phyloP scores from a whole-genome alignment of 805 yeast genomes.

The Sporopachydermia lactativora region DNA sequence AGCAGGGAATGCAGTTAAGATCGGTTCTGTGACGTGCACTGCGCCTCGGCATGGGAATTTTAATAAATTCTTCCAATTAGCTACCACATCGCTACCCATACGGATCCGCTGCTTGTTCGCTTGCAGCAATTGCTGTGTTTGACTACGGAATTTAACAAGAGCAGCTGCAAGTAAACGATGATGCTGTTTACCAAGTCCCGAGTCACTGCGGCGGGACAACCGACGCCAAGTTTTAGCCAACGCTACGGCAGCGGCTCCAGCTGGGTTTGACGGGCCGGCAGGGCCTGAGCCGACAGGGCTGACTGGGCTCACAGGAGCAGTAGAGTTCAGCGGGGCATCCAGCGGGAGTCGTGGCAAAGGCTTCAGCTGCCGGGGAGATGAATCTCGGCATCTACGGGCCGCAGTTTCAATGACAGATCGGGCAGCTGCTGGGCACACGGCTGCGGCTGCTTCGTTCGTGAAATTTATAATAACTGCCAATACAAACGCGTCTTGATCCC shows the following conservation, averaged over 20 bases:
- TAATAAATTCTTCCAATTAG: background rate
- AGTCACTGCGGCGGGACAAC: background rate
- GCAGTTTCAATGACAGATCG: conserved; percentile 47
- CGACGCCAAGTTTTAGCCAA: background rate
- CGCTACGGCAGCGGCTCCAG: background rate
- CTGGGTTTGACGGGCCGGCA: too few species aligned
- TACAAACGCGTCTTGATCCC: conserved; percentile 39
- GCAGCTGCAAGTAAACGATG: background rate
- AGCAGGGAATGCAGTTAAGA: conserved; percentile 16
- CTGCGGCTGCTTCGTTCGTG: conserved; percentile 63
- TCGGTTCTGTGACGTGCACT: background rate
- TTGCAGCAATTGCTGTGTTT: background rate
- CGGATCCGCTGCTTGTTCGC: background rate
- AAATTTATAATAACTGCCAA: conserved; percentile 64
- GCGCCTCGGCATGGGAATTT: background rate
- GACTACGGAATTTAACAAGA: background rate
- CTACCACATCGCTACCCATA: background rate
- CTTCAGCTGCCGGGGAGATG: background rate
- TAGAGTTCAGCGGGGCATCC: background rate
- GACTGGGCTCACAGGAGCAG: too few species aligned
- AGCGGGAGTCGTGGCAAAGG: background rate
- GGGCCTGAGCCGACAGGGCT: too few species aligned
- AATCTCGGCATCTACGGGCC: conserved; percentile 21
- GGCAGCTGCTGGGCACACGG: conserved; percentile 48
- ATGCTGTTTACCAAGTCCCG: background rate